These are phyloP conservation scores for Backusella westeae DNA, from an alignment of 192 early-diverging fungal genomes.

Conservation along the genomic window DNA sequence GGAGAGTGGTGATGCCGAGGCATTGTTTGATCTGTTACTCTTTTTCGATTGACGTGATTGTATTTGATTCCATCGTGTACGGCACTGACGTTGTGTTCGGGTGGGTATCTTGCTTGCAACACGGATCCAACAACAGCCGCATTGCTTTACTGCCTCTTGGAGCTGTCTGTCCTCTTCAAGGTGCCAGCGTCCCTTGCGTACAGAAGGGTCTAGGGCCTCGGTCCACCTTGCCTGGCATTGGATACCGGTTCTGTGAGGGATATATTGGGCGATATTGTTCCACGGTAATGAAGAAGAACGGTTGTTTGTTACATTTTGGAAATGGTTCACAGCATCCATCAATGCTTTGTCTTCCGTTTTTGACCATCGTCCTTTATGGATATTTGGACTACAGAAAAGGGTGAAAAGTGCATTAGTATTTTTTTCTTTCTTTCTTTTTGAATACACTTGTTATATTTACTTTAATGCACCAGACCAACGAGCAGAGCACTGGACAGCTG, in stretches of 20 bases:
- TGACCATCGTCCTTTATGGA: conserved; percentile 27
- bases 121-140: conserved; percentile 51
- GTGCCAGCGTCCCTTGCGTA: conserved; percentile 48
- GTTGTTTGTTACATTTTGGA: not conserved
- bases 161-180: conserved; percentile 49
- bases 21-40: not conserved
- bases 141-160: conserved; percentile 38
- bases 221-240: conserved; percentile 59
- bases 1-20: not conserved
- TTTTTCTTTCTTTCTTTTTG: not conserved
- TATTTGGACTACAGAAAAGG: conserved; percentile 15
- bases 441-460: conserved; percentile 10
- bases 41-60: not conserved
- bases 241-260: conserved; percentile 49
- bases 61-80: conserved; percentile 55
- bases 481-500: conserved; percentile 46
- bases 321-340: conserved; percentile 5
- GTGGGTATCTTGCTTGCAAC: conserved; percentile 47
- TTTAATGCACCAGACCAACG: conserved; percentile 47
- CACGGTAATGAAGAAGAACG: conserved; percentile 21
- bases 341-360: conserved; percentile 21
- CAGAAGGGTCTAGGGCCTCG: conserved; percentile 50
- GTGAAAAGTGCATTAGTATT: not conserved
- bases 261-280: conserved; percentile 35
- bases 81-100: conserved; percentile 53